A percentile compares a stretch with the other conserved stretches of the same genome.
Conservation (phyloP, 192 early-diverging fungal genomes). For the Radiomyces spectabilis region DNA sequence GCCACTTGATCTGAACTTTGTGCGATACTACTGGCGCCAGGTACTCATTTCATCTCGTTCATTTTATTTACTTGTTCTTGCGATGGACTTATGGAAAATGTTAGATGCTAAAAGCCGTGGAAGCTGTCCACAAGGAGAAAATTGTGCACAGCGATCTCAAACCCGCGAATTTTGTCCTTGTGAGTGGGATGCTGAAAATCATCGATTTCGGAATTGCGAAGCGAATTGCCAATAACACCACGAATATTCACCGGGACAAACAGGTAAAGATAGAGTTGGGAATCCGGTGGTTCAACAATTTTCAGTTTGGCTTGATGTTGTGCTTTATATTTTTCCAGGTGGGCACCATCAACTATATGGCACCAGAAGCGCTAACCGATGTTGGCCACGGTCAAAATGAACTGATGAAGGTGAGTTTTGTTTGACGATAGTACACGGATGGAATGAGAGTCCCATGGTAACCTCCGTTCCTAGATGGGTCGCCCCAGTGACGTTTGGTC, state of each 20-base stretch:
- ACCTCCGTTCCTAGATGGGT: slow-evolving; percentile 48
- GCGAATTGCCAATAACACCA: slow-evolving; percentile 85
- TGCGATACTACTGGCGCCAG: slow-evolving; percentile 84
- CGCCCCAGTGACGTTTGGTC: slow-evolving; percentile 87
- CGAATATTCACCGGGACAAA: slow-evolving; percentile 83
- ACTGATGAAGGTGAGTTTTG: background rate
- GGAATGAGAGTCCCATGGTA: background rate
- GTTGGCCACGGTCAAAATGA: background rate
- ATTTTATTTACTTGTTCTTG: slow-evolving; percentile 1
- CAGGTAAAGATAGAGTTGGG: slow-evolving; percentile 36
- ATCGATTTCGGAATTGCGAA: slow-evolving; percentile 99
- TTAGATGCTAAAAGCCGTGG: slow-evolving; percentile 86
- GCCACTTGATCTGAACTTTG: slow-evolving; percentile 60
- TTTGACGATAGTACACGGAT: background rate
- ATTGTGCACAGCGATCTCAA: slow-evolving; percentile 94
- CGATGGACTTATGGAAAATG: too few relatives aligned
- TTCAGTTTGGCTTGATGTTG: background rate
- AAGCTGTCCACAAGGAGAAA: slow-evolving; percentile 76
- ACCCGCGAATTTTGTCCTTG: slow-evolving; percentile 92
- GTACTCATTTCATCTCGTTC: slow-evolving; percentile 18
- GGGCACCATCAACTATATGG: slow-evolving; percentile 95
- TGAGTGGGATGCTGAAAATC: slow-evolving; percentile 78
- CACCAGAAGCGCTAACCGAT: slow-evolving; percentile 63
- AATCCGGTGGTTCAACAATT: background rate
- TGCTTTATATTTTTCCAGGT: slow-evolving; percentile 21